Evolutionary conservation across 257 asterid genomes (phyloP).

Genomic region (Prunella vulgaris): DNA sequence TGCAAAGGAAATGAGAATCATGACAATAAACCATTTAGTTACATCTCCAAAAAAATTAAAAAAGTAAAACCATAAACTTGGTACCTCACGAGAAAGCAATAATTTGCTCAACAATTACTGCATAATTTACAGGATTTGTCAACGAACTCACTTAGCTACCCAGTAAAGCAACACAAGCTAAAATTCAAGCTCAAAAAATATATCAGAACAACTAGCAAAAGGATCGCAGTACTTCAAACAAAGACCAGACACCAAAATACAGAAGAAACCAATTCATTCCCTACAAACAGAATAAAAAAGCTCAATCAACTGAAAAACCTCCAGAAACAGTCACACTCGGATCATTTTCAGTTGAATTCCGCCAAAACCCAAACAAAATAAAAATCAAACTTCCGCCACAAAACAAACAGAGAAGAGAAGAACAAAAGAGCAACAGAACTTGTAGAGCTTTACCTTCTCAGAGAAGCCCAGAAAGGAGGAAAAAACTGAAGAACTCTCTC

Average conservation of each 20-base stretch:
- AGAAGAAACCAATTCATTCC: constrained; percentile 6
- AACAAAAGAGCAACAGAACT: neutral
- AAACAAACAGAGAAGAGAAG: neutral
- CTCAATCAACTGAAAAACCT: constrained; percentile 18
- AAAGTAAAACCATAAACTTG: constrained; percentile 7
- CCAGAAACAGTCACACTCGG: constrained; percentile 3
- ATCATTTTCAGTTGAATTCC: constrained; percentile 25
- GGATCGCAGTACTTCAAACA: constrained; percentile 12
- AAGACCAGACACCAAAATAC: constrained; percentile 16
- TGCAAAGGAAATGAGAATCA: constrained; percentile 1
- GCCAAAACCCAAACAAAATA: constrained; percentile 11
- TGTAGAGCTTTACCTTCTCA: constrained; percentile 23
- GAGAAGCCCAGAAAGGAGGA: constrained; percentile 22
- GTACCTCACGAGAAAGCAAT: neutral
- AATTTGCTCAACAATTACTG: constrained; percentile 15
- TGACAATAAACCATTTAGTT: neutral
- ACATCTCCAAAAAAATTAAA: neutral
- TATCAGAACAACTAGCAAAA: neutral
- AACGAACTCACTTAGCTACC: constrained; percentile 13
- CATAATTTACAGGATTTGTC: neutral
- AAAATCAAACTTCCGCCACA: neutral
- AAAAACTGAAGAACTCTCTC: constrained; percentile 13
- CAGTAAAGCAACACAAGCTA: neutral
- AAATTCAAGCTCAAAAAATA: constrained; percentile 6
- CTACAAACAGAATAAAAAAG: constrained; percentile 6